Evolutionary conservation across 1,284 basidiomycete species (phyloP), one percentile per base, ranked within the genome.

Genomic region (Sanghuangporus weigelae): DNA sequence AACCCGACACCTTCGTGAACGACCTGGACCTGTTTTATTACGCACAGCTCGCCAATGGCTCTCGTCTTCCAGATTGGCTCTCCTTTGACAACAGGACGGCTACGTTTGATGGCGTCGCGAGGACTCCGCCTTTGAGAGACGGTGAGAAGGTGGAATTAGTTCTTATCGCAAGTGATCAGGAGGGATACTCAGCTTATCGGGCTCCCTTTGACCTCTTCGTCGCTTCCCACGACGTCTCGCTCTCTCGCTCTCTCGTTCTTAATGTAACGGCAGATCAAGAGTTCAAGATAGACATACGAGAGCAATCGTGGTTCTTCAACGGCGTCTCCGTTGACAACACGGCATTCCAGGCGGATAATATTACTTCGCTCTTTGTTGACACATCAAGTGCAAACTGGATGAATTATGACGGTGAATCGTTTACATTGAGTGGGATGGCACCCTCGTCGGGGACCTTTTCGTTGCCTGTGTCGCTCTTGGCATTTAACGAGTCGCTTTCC

Each of bases 91-190:
- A 84, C 4, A 71, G 79, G 31, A 81, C 82, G 2, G 76, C 92
- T 64, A 95, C 95, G 0, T 83, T 97, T 60, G 83, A 89, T 68
- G 96, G 96, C 8, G 81, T 91, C 26, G 83, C 89, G 1, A 60
- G 74, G 51, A 72, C 76, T 35, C 81, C 83, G 11, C 68, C 73
- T 63, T 69, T 71, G 6, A 10, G 21, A 10, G 63, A 65, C n/a
- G 59, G 59, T 21, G 48, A 61, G 19, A 23, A 16, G 26, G 67
- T 89, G 53, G 74, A 81, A 21, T 77, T 92, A n/a, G 73, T 76
- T 39, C 74, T 93, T 23, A 81, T 84, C 69, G 84, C 81, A 11
- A 86, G 89, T 11, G 89, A 90, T 65, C 80, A 85, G 68, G 75
- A 83, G 68, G 86, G 87, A 12, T 89, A 87, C 68, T 82, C 83